Percentiles rank a stretch among this genome's conserved stretches.
These are phyloP conservation scores for Apiotrichum veenhuisii DNA, from an alignment of 1,284 basidiomycete species.

Conservation along the genomic window DNA sequence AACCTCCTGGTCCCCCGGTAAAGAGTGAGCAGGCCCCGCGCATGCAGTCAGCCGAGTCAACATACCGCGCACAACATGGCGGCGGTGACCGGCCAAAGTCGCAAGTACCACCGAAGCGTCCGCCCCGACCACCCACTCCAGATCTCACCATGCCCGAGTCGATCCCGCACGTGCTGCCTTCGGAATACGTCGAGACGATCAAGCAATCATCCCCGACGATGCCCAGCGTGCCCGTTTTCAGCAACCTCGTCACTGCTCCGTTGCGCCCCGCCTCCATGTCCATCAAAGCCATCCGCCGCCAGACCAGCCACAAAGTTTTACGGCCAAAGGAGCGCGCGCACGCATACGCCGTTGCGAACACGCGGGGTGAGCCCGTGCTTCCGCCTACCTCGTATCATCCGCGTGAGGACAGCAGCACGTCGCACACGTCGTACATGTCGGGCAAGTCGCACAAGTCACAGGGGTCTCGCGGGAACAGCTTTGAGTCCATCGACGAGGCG, in stretches of 20 bases:
- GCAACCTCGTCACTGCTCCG: background rate
- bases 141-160: conserved; percentile 14
- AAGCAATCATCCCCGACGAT: conserved; percentile 4
- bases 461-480: background rate
- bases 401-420: background rate
- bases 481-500: background rate
- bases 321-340: conserved; percentile 5
- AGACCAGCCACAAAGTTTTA: background rate
- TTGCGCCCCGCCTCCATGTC: conserved; percentile 9
- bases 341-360: conserved; percentile 7
- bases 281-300: background rate
- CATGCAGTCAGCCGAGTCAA: background rate
- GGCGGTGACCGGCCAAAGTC: background rate
- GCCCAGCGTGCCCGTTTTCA: background rate
- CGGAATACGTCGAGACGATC: conserved; percentile 6
- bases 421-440: background rate
- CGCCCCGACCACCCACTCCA: conserved; percentile 17
- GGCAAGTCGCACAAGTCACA: background rate
- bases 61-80: background rate
- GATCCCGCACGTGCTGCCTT: conserved; percentile 6
- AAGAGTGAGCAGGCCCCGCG: background rate
- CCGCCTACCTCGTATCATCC: too few species aligned
- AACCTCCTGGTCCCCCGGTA: background rate
- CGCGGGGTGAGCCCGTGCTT: background rate
- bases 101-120: conserved; percentile 1